Evolutionary conservation across 345 rosid genomes (phyloP).

Genomic region (Bruguiera sexangula): DNA sequence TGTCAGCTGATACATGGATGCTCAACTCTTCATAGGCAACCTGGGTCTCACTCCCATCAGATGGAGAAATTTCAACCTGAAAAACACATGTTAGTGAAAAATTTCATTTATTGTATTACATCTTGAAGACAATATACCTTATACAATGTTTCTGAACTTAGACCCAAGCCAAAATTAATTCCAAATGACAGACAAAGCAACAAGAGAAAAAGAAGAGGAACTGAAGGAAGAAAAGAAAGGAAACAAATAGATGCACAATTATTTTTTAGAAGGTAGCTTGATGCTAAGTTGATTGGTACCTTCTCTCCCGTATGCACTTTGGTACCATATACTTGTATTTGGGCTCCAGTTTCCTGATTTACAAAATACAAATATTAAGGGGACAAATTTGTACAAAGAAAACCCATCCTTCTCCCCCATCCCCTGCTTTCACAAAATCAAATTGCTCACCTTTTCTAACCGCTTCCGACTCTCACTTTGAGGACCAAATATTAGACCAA

Average conservation of each 20-base stretch:
- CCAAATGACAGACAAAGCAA: not conserved
- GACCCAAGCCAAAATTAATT: not conserved
- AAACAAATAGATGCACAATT: not conserved
- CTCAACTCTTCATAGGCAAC: constrained; percentile 56
- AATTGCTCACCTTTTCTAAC: constrained; percentile 61
- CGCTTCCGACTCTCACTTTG: constrained; percentile 74
- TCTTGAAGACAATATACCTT: constrained; percentile 11
- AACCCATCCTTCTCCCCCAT: not conserved
- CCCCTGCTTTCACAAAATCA: not conserved
- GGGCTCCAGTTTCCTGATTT: constrained; percentile 83
- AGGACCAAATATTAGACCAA: constrained; percentile 73
- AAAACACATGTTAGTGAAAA: constrained; percentile 3
- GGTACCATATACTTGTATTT: constrained; percentile 57
- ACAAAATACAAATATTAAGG: constrained; percentile 13
- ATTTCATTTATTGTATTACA: not conserved
- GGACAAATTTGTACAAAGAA: not conserved
- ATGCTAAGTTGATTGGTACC: constrained; percentile 35
- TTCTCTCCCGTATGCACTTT: constrained; percentile 59
- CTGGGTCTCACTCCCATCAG: constrained; percentile 48
- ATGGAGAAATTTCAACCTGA: constrained; percentile 73
- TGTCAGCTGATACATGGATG: constrained; percentile 71
- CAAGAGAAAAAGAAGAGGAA: not conserved
- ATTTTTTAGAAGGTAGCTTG: not conserved
- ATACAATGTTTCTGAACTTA: not conserved
- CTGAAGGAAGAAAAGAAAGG: not conserved